Evolutionary conservation across 1,284 basidiomycete species (phyloP), one percentile per base, ranked within the genome.

Genomic region (Paramarasmius palmivorus): DNA sequence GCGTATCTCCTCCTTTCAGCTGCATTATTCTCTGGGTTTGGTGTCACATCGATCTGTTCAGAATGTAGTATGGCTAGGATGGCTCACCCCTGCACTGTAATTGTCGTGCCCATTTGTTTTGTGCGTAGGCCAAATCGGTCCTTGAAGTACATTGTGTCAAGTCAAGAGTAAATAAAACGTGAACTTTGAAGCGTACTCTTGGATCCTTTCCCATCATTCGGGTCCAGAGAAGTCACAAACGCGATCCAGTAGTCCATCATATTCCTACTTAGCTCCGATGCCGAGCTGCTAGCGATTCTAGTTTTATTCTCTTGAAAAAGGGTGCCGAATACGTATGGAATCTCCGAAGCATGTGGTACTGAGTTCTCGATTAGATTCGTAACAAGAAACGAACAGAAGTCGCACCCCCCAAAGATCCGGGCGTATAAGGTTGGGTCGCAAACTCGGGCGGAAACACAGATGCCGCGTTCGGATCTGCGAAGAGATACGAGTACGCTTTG

Each of bases 271-370:
- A 44, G 20, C 4, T 42, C 19, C 5, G 2, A 22, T 10, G 45
- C 39, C 9, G 35, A 12, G n/a, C n/a, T n/a, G n/a, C n/a, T n/a
- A 17, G 32, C 6, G 4, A 45, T 14, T 12, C 48, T 39, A 20
- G 32, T 45, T 8, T 12, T 23, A n/a, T 23, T 22, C n/a, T 22
- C 41, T 3, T 9, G 3, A 6, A 14, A 17, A 1, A 34, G 45
- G 17, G 35, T 14, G 29, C 52, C 52, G 40, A 48, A 48, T 15
- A 53, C 52, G 20, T 47, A 53, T n/a, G 20, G 9, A 10, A 53
- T 37, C 17, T 53, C 52, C 23, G 34, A 17, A 19, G 34, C 26
- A 32, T 53, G 29, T 6, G 29, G 52, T 9, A 35, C 34, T 37
- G 23, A 25, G 14, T 10, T 44, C 22, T 12, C 19, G 2, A 25